Conservation (phyloP, 1,139 yeast species). For the Candida glucosophila region DNA sequence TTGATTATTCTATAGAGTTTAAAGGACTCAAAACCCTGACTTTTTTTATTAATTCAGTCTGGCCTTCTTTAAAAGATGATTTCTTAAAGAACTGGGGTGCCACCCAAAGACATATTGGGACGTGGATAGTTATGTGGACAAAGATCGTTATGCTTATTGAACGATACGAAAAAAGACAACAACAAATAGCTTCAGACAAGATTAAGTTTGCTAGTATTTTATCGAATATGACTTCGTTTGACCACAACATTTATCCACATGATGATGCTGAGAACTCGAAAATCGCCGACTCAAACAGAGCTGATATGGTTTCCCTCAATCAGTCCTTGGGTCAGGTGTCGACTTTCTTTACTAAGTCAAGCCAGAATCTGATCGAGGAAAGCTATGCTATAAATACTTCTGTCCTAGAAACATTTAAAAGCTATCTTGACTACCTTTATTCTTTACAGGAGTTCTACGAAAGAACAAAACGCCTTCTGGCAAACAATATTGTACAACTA, state of each 20-base stretch:
- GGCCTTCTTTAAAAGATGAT: conserved; percentile 38
- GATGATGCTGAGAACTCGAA: conserved; percentile 13
- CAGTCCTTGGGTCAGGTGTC: conserved; percentile 48
- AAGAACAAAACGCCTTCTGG: conserved; percentile 50
- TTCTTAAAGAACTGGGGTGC: conserved; percentile 28
- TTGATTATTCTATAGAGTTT: conserved; percentile 71
- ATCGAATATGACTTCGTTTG: conserved; percentile 34
- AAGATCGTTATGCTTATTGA: conserved; percentile 61
- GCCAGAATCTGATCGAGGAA: conserved; percentile 56
- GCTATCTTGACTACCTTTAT: conserved; percentile 63
- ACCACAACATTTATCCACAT: conserved; percentile 45
- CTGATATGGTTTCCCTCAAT: conserved; percentile 45
- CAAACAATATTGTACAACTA: conserved; percentile 52
- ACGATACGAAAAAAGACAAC: conserved; percentile 67
- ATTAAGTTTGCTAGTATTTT: conserved; percentile 48
- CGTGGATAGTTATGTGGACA: conserved; percentile 49
- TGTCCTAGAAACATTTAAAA: conserved; percentile 67
- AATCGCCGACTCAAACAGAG: conserved; percentile 19
- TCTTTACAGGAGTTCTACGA: conserved; percentile 70
- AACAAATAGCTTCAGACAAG: conserved; percentile 64
- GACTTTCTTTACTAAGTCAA: conserved; percentile 43
- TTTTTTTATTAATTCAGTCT: conserved; percentile 31
- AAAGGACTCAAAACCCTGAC: conserved; percentile 51
- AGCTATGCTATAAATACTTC: conserved; percentile 47
- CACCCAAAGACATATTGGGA: conserved; percentile 22